These are phyloP conservation scores for Globisporangium irregulare DNA, from an alignment of 352 stramenopile species.

Conservation along the genomic window DNA sequence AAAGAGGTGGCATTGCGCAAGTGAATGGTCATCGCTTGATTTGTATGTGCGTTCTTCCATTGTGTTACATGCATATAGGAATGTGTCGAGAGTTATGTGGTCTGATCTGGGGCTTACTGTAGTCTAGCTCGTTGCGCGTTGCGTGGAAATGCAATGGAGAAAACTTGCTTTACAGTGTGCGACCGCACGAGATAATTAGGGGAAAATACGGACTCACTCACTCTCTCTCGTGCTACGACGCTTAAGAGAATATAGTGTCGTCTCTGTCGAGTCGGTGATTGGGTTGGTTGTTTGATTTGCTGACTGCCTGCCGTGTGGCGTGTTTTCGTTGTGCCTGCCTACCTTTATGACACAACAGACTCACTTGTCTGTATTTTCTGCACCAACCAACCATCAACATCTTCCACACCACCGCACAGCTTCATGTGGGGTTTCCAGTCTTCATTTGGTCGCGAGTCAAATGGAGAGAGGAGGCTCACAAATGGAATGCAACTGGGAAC, in stretches of 20 bases:
- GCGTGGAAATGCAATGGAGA: neutral
- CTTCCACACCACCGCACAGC: neutral
- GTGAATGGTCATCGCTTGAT: neutral
- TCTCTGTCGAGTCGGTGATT: too few species aligned
- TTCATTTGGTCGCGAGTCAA: neutral
- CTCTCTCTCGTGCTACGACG: too few species aligned
- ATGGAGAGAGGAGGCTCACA: neutral
- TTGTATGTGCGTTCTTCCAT: neutral
- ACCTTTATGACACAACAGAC: neutral
- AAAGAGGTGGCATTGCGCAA: neutral
- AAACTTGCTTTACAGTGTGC: neutral
- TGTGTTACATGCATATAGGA: neutral
- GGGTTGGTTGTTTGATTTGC: neutral
- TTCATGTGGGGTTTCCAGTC: too few species aligned
- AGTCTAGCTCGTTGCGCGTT: too few species aligned
- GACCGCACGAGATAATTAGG: too few species aligned
- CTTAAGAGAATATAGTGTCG: too few species aligned
- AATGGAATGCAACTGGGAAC: neutral
- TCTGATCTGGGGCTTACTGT: too few species aligned
- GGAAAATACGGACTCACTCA: too few species aligned
- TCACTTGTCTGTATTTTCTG: neutral
- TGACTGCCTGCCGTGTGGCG: neutral
- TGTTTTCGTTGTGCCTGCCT: neutral
- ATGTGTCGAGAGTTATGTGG: neutral
- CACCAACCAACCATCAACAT: neutral